These are phyloP conservation scores for Mycosphaerella arachidis DNA, from an alignment of 2,329 filamentous ascomycete genomes.

Conservation along the genomic window DNA sequence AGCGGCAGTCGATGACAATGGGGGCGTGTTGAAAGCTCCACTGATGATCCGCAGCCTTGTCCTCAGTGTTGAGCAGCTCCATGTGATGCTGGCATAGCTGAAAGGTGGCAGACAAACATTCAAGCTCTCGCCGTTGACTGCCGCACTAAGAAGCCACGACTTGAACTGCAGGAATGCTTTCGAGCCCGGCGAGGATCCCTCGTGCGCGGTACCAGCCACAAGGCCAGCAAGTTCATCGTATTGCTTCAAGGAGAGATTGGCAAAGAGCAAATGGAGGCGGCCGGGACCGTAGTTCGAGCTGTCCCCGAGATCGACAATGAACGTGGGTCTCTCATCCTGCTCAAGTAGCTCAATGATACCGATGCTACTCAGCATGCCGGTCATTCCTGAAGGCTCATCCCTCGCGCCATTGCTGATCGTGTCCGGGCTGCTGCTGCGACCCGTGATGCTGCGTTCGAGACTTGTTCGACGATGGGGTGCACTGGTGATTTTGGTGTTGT, in stretches of 20 bases:
- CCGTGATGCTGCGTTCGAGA: slow-evolving; percentile 29
- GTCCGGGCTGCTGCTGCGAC: slow-evolving; percentile 28
- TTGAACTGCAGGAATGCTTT: slow-evolving; percentile 61
- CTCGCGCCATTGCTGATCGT: slow-evolving; percentile 11
- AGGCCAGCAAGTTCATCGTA: slow-evolving; percentile 54
- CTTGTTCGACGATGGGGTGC: slow-evolving; percentile 35
- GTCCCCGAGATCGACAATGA: slow-evolving; percentile 66
- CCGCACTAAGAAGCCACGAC: slow-evolving; percentile 59
- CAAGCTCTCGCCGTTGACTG: slow-evolving; percentile 49
- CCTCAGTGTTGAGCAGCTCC: slow-evolving; percentile 67
- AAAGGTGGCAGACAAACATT: slow-evolving; percentile 54
- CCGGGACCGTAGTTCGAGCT: slow-evolving; percentile 50
- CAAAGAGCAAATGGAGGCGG: slow-evolving; percentile 60
- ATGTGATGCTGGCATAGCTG: slow-evolving; percentile 60
- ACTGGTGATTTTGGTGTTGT: slow-evolving; percentile 17
- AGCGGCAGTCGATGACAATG: slow-evolving; percentile 14
- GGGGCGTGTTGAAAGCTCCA: slow-evolving; percentile 38
- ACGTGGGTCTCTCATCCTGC: slow-evolving; percentile 70
- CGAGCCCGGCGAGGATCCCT: slow-evolving; percentile 34
- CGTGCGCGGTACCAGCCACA: slow-evolving; percentile 48
- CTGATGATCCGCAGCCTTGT: slow-evolving; percentile 66
- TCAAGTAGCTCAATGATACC: slow-evolving; percentile 70
- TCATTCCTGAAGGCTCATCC: slow-evolving; percentile 14
- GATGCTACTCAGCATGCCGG: slow-evolving; percentile 56
- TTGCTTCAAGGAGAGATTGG: slow-evolving; percentile 62